Evolutionary conservation across 2,329 filamentous ascomycete species (phyloP), one percentile per base, ranked within the genome.

Genomic region (Penicillium palitans): DNA sequence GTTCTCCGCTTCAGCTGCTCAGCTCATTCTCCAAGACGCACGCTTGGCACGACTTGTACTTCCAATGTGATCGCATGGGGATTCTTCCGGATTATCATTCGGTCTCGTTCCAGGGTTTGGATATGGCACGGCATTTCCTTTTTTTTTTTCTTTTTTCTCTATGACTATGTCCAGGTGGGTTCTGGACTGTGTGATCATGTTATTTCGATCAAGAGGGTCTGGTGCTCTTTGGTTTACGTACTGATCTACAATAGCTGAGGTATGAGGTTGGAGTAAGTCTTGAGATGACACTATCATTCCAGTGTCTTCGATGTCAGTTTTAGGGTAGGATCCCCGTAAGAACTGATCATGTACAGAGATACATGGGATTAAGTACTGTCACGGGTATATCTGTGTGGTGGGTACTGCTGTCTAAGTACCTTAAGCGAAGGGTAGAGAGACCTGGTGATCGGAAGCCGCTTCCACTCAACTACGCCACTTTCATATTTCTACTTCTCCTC

Each of bases 161-260:
- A 6, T 40, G 25, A 41, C 24, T 17, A 29, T 29, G 24, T 29
- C 37, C 13, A 21, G 25, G 35, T 29, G n/a, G 10, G 17, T 31
- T n/a, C 13, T 51, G 7, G n/a, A 41, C 8, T n/a, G 6, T 52
- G 21, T 46, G 50, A 52, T 35, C 10, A 9, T 35, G 15, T 8
- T 24, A 52, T 33, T 44, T 24, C 3, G 19, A n/a, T 37, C 15
- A 5, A 27, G 19, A 15, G 8, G 8, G 39, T 52, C 39, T n/a
- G n/a, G n/a, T 52, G 37, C 33, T 52, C 25, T 24, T 31, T 42
- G 27, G 8, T 31, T 52, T 44, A n/a, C 25, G 37, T 13, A 44
- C 19, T 17, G 49, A 52, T 44, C 37, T 42, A 52, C 37, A 7
- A 1, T n/a, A 24, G 13, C 27, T 29, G 13, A 19, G 15, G 25